Base-by-base conservation (phyloP, 768 basidiomycete species). In the Multifurca ochricompacta region DNA sequence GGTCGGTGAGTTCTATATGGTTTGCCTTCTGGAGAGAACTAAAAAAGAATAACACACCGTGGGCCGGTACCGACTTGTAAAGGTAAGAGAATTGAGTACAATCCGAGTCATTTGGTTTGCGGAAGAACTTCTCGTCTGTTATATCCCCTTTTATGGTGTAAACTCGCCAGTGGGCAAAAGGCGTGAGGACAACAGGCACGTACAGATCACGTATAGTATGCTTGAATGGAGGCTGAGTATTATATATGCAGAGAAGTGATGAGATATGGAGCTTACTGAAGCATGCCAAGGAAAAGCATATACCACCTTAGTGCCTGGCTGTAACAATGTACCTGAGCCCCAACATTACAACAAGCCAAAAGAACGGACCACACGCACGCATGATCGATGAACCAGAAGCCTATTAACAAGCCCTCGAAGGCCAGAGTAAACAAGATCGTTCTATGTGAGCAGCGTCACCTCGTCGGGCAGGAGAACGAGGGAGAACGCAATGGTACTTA, bases 371-470 rank as follows among this genome's bases (percentile, higher is more conserved):
- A 58, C 48, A 75, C 84, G 61, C 68, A 86, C 91, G 77, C 92
- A 67, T 97, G 94, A 65, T 85, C 91, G 40, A 93, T 82, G 67
- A 95, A 96, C 93, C 94, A 96, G 61, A 97, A 89, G 0, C 90
- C 93, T 53, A 97, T 79, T 43, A 97, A 74, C 21, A 96, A 70
- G 8, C 79, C 91, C 68, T 96, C 92, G 62, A 91, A 94, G 9
- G 82, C 67, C 21, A 89, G 62, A 21, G 90, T 93, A 37, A 95
- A 77, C 9, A 87, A 55, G 62, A 94, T 92, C 23, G 93, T 95
- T 56, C 93, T 96, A 52, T 32, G 47, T 18, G 37, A 11, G 19
- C 21, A 9, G 28, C 10, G 9, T 19, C 36, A 18, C 48, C 19
- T 43, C 41, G 6, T 3, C n/a, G 8, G 32, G 4, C 9, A 35